These are phyloP conservation scores for Cicer pinnatifidum DNA, from an alignment of 306 rosid species.

Conservation along the genomic window DNA sequence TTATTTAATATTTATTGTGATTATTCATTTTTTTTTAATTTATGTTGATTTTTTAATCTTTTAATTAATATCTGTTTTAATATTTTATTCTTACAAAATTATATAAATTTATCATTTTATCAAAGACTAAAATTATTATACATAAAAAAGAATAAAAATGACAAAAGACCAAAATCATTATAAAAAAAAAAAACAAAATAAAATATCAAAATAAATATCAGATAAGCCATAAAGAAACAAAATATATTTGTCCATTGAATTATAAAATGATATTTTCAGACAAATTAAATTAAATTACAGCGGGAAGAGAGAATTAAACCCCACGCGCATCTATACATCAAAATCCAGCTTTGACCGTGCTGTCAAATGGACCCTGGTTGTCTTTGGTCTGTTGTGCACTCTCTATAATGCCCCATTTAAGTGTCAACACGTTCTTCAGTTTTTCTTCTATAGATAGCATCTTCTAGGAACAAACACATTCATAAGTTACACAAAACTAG, in stretches of 20 bases:
- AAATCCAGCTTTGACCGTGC: constrained; percentile 41
- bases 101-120: no score
- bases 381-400: constrained; percentile 19
- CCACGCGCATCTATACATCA: background rate
- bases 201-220: no score
- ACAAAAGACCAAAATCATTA: no score
- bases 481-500: background rate
- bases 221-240: no score
- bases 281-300: background rate
- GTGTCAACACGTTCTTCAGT: constrained; percentile 2
- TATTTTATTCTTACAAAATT: no score
- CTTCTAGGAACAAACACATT: constrained; percentile 21
- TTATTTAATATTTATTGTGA: no score
- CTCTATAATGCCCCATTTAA: background rate
- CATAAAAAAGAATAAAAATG: no score
- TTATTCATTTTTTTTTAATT: no score
- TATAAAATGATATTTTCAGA: background rate
- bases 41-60: no score
- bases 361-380: constrained; percentile 48
- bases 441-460: background rate
- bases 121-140: no score
- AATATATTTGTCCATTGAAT: background rate
- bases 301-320: background rate
- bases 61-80: no score
- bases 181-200: no score